These are phyloP conservation scores for Citrullus amarus DNA, from an alignment of 306 rosid species.

Conservation along the genomic window DNA sequence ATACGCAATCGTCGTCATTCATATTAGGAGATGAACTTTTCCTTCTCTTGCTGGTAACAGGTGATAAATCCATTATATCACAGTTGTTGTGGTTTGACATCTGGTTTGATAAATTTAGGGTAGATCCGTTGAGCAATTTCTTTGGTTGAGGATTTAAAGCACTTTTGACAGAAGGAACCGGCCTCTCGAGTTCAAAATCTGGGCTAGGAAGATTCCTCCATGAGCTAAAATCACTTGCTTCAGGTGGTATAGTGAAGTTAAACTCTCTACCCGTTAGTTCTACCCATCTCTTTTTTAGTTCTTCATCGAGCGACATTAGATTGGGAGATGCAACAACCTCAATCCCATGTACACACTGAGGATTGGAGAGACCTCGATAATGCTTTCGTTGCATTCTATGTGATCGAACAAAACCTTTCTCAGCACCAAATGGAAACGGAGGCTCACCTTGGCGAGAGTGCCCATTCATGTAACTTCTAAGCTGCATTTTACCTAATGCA, in stretches of 20 bases:
- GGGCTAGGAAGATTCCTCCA: constrained; percentile 87
- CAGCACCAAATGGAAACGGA: constrained; percentile 67
- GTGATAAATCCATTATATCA: constrained; percentile 60
- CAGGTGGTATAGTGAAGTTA: constrained; percentile 61
- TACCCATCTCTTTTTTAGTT: constrained; percentile 64
- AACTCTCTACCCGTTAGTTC: constrained; percentile 81
- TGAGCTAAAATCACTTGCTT: constrained; percentile 78
- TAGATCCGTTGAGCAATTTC: constrained; percentile 74
- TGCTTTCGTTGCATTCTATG: constrained; percentile 96
- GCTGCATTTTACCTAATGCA: constrained; percentile 96
- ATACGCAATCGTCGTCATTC: constrained; percentile 51
- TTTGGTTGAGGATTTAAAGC: constrained; percentile 44
- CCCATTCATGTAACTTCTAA: constrained; percentile 95
- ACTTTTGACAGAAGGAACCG: constrained; percentile 38
- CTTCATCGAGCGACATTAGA: constrained; percentile 55
- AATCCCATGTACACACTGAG: constrained; percentile 88
- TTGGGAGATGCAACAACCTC: constrained; percentile 58
- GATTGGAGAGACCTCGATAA: constrained; percentile 85
- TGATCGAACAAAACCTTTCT: constrained; percentile 81
- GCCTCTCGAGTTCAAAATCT: constrained; percentile 81
- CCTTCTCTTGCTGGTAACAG: constrained; percentile 55
- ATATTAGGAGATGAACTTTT: constrained; percentile 56
- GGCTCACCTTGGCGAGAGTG: constrained; percentile 98
- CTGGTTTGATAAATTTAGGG: constrained; percentile 57
- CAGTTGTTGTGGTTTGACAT: constrained; percentile 41